Evolutionary conservation across 106 monocot genomes (phyloP).

Genomic region (Cymbidium sinense): DNA sequence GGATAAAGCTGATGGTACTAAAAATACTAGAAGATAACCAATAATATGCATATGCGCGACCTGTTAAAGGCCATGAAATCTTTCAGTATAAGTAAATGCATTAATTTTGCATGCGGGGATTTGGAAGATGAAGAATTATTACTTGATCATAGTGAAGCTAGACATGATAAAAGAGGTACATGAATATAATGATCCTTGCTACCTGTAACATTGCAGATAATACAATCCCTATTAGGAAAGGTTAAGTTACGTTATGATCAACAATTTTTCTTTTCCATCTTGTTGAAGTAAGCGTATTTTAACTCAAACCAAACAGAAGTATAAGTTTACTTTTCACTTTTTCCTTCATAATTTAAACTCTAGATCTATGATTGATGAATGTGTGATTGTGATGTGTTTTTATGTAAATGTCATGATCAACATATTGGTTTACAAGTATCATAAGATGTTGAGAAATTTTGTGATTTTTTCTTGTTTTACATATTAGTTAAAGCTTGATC

Average conservation of each 20-base stretch:
- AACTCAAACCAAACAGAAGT: too few relatives aligned
- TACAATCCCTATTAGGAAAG: background rate
- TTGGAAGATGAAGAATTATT: background rate
- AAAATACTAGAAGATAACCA: slow-evolving; percentile 51
- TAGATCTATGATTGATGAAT: too few relatives aligned
- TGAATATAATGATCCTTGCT: slow-evolving; percentile 73
- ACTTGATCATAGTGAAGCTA: slow-evolving; percentile 82
- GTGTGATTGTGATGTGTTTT: too few relatives aligned
- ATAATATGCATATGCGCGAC: slow-evolving; percentile 52
- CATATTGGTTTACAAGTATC: too few relatives aligned
- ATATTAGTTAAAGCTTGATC: too few relatives aligned
- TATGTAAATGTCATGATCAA: too few relatives aligned
- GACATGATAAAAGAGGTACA: slow-evolving; percentile 78
- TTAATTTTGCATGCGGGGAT: too few relatives aligned
- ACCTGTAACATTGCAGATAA: slow-evolving; percentile 36
- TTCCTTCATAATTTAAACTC: too few relatives aligned
- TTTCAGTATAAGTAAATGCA: too few relatives aligned
- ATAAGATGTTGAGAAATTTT: too few relatives aligned
- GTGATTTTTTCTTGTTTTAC: too few relatives aligned
- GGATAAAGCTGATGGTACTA: slow-evolving; percentile 42
- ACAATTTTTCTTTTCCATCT: background rate
- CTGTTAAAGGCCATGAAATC: slow-evolving; percentile 18
- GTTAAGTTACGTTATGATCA: background rate
- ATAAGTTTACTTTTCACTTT: too few relatives aligned
- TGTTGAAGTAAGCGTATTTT: background rate